phyloP scores from a whole-genome alignment of 768 basidiomycete genomes.

The Guyanaporus albipodus region DNA sequence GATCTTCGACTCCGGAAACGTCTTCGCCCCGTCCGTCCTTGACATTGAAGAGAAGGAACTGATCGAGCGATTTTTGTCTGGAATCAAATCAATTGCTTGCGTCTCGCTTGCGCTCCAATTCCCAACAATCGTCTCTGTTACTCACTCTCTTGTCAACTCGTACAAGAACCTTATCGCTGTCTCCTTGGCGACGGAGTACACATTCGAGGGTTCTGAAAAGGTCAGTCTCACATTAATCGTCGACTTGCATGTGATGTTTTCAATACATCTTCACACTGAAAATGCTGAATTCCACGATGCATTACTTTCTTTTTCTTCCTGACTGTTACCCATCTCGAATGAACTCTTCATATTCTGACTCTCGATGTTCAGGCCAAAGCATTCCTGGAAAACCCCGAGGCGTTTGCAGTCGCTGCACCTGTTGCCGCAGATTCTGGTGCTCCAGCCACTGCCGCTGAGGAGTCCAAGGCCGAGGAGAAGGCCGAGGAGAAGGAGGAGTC shows the following conservation, averaged over 20 bases:
- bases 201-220: slow-evolving; percentile 92
- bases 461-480: slow-evolving; percentile 63
- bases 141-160: slow-evolving; percentile 94
- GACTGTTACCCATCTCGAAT: slow-evolving; percentile 17
- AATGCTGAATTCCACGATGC: slow-evolving; percentile 68
- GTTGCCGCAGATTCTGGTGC: slow-evolving; percentile 48
- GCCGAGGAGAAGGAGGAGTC: slow-evolving; percentile 83
- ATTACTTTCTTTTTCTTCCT: slow-evolving; percentile 24
- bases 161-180: slow-evolving; percentile 98
- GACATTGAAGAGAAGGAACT: slow-evolving; percentile 92
- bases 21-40: slow-evolving; percentile 85
- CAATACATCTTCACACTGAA: slow-evolving; percentile 64
- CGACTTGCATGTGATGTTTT: slow-evolving; percentile 22
- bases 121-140: slow-evolving; percentile 92
- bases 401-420: slow-evolving; percentile 84
- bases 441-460: slow-evolving; percentile 56
- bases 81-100: slow-evolving; percentile 93
- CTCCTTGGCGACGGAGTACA: slow-evolving; percentile 87
- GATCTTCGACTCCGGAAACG: slow-evolving; percentile 92
- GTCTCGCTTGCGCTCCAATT: slow-evolving; percentile 95
- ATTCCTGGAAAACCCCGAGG: slow-evolving; percentile 96
- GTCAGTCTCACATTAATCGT: slow-evolving; percentile 40
- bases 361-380: slow-evolving; percentile 71
- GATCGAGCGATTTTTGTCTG: slow-evolving; percentile 85
- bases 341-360: slow-evolving; percentile 3